phyloP scores from a whole-genome alignment of 148 eudicot genomes.

The Nyssa sinensis region DNA sequence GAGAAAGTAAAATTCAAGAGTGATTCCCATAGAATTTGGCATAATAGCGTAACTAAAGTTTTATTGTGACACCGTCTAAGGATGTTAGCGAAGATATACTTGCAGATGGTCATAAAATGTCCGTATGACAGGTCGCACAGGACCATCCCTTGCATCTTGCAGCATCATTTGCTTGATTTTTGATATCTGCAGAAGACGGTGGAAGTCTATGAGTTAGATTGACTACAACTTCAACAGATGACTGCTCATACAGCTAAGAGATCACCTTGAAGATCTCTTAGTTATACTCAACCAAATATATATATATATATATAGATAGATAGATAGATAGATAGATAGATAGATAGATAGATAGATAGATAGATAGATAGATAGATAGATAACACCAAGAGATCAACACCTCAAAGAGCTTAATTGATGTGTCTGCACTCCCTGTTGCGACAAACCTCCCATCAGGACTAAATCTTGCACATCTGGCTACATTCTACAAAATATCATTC shows the following conservation, averaged over 20 bases:
- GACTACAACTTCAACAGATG: not conserved
- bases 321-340: too few species aligned
- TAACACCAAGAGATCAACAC: too few species aligned
- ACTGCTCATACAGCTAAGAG: not conserved
- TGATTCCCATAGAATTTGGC: not conserved
- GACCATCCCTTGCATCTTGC: conserved; percentile 72
- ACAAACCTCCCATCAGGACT: conserved; percentile 87
- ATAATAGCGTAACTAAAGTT: too few species aligned
- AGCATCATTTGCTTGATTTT: conserved; percentile 85
- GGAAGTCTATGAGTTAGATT: not conserved
- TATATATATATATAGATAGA: too few species aligned
- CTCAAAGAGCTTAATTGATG: conserved; percentile 89
- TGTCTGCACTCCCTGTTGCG: conserved; percentile 90
- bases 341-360: too few species aligned
- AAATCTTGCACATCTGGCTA: conserved; percentile 85
- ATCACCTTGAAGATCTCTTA: too few species aligned
- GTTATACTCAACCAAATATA: too few species aligned
- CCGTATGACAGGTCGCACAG: conserved; percentile 71
- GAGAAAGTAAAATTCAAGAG: not conserved
- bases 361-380: too few species aligned
- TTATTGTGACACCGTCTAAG: not conserved
- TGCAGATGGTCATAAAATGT: conserved; percentile 84
- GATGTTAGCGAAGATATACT: conserved; percentile 30
- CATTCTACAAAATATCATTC: conserved; percentile 44
- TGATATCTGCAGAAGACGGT: conserved; percentile 38